These are phyloP conservation scores for Epicoccum sorghinum DNA, from an alignment of 2,329 filamentous ascomycete genomes.

Conservation along the genomic window DNA sequence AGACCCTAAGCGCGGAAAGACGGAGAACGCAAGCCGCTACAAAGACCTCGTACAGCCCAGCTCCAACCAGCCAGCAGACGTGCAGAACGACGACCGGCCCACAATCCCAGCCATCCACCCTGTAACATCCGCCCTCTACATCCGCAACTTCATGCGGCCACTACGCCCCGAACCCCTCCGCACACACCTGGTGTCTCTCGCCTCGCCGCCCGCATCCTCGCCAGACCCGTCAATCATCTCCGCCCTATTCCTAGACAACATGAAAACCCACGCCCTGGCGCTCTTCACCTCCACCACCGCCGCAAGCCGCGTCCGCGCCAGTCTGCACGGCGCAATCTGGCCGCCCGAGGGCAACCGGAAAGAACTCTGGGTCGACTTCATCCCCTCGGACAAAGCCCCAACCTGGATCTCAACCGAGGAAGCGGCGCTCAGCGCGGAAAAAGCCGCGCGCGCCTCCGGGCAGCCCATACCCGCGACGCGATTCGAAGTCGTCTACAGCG, in stretches of 20 bases:
- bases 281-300: conserved; percentile 71
- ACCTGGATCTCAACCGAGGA: conserved; percentile 70
- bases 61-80: conserved; percentile 17
- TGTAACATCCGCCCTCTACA: conserved; percentile 68
- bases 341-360: conserved; percentile 86
- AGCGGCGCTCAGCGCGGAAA: conserved; percentile 36
- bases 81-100: conserved; percentile 37
- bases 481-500: conserved; percentile 41
- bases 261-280: conserved; percentile 87
- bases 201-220: conserved; percentile 61
- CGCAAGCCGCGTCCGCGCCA: conserved; percentile 76
- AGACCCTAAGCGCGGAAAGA: conserved; percentile 27
- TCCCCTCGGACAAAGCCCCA: conserved; percentile 74
- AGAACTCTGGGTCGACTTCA: conserved; percentile 85
- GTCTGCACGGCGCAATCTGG: conserved; percentile 81
- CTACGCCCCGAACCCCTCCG: conserved; percentile 72
- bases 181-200: conserved; percentile 72
- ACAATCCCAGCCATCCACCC: conserved; percentile 50
- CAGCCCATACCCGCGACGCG: conserved; percentile 29
- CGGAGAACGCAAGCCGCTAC: conserved; percentile 43
- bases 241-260: conserved; percentile 71
- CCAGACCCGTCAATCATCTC: conserved; percentile 55
- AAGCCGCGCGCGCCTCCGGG: conserved; percentile 32
- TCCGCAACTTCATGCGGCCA: conserved; percentile 88
- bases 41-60: conserved; percentile 40